phyloP scores from a whole-genome alignment of 345 rosid genomes.

The Capsella bursapastoris region DNA sequence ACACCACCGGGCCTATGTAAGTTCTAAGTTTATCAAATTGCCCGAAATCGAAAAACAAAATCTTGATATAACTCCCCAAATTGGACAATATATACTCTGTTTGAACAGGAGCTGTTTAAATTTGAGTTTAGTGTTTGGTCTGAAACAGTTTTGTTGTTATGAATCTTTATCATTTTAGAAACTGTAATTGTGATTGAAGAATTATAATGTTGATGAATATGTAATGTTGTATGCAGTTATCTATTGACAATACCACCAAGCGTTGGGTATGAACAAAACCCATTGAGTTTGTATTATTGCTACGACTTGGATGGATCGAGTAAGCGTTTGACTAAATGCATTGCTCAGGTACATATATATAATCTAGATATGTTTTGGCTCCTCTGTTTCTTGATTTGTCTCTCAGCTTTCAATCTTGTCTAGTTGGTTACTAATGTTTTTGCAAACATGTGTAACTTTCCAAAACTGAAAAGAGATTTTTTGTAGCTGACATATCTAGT shows the following conservation, averaged over 20 bases:
- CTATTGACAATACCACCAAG: conserved; percentile 90
- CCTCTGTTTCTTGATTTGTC: conserved; percentile 19
- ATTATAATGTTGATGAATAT: not conserved
- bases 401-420: not conserved
- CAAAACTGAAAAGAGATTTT: too few species aligned
- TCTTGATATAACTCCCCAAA: too few species aligned
- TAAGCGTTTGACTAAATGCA: conserved; percentile 65
- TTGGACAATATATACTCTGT: too few species aligned
- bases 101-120: too few species aligned
- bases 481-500: too few species aligned
- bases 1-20: conserved; percentile 76
- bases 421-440: too few species aligned
- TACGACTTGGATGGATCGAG: conserved; percentile 53
- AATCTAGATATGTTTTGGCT: not conserved
- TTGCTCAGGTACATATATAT: conserved; percentile 67
- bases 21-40: not conserved
- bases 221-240: conserved; percentile 51
- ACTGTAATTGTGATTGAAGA: not conserved
- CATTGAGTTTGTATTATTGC: conserved; percentile 89
- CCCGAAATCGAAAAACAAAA: too few species aligned
- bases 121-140: not conserved
- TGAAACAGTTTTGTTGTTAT: too few species aligned
- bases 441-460: too few species aligned
- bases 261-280: conserved; percentile 90
- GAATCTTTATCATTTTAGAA: not conserved